phyloP scores from a whole-genome alignment of 176 grass and related monocot genomes.

The Aegilops umbellulata region DNA sequence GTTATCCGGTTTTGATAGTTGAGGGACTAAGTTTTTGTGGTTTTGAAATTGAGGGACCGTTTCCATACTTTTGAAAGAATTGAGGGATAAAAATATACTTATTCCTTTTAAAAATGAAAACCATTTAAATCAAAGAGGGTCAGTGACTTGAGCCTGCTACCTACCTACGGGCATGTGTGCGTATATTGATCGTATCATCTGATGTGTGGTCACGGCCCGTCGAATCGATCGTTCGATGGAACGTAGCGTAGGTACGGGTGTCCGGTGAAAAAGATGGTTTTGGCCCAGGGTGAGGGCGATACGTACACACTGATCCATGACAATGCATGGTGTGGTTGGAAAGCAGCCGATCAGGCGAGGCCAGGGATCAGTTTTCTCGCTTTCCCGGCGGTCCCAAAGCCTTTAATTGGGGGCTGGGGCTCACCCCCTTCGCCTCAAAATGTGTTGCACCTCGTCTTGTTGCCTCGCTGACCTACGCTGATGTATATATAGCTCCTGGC shows the following conservation, averaged over 20 bases:
- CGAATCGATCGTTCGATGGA: neutral
- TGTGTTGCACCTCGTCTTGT: conserved; percentile 14
- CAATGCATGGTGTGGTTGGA: neutral
- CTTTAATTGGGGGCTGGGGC: conserved; percentile 10
- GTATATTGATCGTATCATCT: neutral
- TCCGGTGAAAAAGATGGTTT: neutral
- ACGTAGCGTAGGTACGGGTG: neutral
- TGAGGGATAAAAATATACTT: too few relatives aligned
- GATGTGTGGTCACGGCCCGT: neutral
- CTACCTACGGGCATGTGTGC: too few relatives aligned
- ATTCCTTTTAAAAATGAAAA: too few relatives aligned
- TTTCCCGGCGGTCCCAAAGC: conserved; percentile 40
- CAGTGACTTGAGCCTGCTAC: too few relatives aligned
- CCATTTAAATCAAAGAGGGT: too few relatives aligned
- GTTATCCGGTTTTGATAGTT: too few relatives aligned
- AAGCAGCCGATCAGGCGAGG: neutral
- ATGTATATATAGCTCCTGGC: neutral
- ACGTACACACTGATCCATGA: neutral
- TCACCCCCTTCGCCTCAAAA: conserved; percentile 43
- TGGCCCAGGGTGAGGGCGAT: neutral
- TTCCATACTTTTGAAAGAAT: too few relatives aligned
- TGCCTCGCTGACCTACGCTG: conserved; percentile 11
- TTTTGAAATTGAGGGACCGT: too few relatives aligned
- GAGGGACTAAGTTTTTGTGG: too few relatives aligned
- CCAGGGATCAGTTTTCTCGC: conserved; percentile 27